phyloP scores from a whole-genome alignment of 805 yeast genomes.

The Starmerella lactis-condensi region DNA sequence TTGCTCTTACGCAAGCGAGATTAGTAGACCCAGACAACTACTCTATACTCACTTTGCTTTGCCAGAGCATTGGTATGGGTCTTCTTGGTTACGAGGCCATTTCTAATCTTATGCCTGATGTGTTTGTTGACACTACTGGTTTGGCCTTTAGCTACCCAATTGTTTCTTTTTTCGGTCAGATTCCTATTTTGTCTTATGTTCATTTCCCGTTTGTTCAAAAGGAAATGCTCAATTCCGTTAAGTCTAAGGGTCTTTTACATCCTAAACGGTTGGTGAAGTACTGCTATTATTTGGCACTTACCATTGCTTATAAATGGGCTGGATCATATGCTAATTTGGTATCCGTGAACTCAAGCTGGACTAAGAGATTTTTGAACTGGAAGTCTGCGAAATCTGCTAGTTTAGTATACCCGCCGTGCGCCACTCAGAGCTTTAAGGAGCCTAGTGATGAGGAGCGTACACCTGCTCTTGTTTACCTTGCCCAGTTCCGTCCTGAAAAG shows the following conservation, averaged over 20 bases:
- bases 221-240: slow-evolving; percentile 41
- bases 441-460: slow-evolving; percentile 15
- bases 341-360: slow-evolving; percentile 82
- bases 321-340: slow-evolving; percentile 52
- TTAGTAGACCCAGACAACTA: slow-evolving; percentile 55
- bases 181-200: slow-evolving; percentile 76
- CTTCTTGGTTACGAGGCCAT: slow-evolving; percentile 55
- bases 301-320: slow-evolving; percentile 42
- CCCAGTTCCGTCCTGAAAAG: slow-evolving; percentile 92
- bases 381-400: slow-evolving; percentile 24
- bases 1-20: slow-evolving; percentile 37
- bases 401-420: slow-evolving; percentile 78
- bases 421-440: slow-evolving; percentile 36
- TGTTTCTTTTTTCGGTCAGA: slow-evolving; percentile 34
- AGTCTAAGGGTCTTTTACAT: slow-evolving; percentile 5
- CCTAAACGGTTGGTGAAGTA: slow-evolving; percentile 26
- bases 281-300: slow-evolving; percentile 52
- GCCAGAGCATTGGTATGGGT: slow-evolving; percentile 72
- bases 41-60: slow-evolving; percentile 63
- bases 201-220: slow-evolving; percentile 83
- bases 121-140: slow-evolving; percentile 91
- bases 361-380: slow-evolving; percentile 72
- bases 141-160: slow-evolving; percentile 71
- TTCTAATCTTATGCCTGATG: slow-evolving; percentile 51
- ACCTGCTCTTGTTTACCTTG: slow-evolving; percentile 35